Evolutionary conservation across 345 rosid species (phyloP).

Genomic region (Rhizophora mangle): DNA sequence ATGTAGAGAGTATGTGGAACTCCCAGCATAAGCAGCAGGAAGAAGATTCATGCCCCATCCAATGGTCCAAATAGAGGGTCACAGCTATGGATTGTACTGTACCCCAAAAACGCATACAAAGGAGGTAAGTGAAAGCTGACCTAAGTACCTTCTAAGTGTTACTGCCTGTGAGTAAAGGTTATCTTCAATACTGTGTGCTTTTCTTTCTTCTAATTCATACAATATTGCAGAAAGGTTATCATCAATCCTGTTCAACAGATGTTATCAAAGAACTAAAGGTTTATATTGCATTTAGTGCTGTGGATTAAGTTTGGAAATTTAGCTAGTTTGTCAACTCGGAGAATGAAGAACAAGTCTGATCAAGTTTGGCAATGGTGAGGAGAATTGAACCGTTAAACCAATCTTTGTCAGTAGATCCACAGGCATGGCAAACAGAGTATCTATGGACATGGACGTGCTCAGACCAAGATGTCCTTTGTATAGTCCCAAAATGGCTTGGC

Average conservation of each 20-base stretch:
- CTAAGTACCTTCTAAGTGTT: slow-evolving; percentile 18
- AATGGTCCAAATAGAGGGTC: slow-evolving; percentile 26
- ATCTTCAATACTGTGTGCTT: neutral
- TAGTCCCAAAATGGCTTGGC: slow-evolving; percentile 18
- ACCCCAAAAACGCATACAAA: slow-evolving; percentile 24
- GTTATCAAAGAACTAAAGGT: neutral
- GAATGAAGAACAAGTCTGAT: slow-evolving; percentile 28
- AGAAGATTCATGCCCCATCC: slow-evolving; percentile 30
- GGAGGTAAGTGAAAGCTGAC: slow-evolving; percentile 25
- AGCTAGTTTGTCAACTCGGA: slow-evolving; percentile 13
- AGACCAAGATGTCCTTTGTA: slow-evolving; percentile 26
- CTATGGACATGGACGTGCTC: neutral
- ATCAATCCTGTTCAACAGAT: neutral
- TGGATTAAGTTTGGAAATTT: neutral
- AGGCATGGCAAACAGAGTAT: slow-evolving; percentile 6
- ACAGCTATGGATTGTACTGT: slow-evolving; percentile 26
- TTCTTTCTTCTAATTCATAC: too few species aligned
- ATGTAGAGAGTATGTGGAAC: neutral
- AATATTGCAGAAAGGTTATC: neutral
- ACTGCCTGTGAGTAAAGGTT: slow-evolving; percentile 11
- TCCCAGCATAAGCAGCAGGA: slow-evolving; percentile 30
- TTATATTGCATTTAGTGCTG: too few species aligned
- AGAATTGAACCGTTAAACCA: slow-evolving; percentile 29
- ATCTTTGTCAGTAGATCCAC: slow-evolving; percentile 15
- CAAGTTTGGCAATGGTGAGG: slow-evolving; percentile 25